These are phyloP conservation scores for Fistulinella prunicolor DNA, from an alignment of 768 basidiomycete species.

Conservation along the genomic window DNA sequence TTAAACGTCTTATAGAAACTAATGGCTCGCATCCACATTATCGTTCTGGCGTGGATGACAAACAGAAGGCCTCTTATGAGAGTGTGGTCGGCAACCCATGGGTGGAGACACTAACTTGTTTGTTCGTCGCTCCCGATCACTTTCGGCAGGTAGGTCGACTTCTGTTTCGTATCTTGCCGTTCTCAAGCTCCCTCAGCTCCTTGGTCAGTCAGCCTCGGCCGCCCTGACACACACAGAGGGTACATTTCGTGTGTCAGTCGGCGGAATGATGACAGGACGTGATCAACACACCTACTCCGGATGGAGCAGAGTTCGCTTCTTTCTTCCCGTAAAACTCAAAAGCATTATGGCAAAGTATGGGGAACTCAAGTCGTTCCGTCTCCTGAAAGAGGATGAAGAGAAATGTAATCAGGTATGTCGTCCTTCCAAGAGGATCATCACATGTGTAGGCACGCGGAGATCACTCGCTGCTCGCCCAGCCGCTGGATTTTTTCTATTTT, in stretches of 20 bases:
- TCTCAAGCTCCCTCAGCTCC: slow-evolving; percentile 38
- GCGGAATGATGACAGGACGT: slow-evolving; percentile 16
- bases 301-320: slow-evolving; percentile 25
- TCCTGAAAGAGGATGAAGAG: slow-evolving; percentile 25
- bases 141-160: slow-evolving; percentile 40
- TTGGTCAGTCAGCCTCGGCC: slow-evolving; percentile 45
- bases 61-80: slow-evolving; percentile 5
- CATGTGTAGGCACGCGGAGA: neutral
- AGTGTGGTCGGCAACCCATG: slow-evolving; percentile 11
- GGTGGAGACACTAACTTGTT: slow-evolving; percentile 36
- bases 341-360: slow-evolving; percentile 30
- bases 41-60: slow-evolving; percentile 3
- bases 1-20: slow-evolving; percentile 39
- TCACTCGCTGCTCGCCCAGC: slow-evolving; percentile 4
- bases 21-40: slow-evolving; percentile 9
- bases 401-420: slow-evolving; percentile 29
- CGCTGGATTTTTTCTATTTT: slow-evolving; percentile 1
- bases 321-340: slow-evolving; percentile 30
- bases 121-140: slow-evolving; percentile 45
- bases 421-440: neutral
- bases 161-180: slow-evolving; percentile 1
- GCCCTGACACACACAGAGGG: slow-evolving; percentile 54
- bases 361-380: slow-evolving; percentile 29
- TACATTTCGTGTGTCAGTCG: slow-evolving; percentile 48
- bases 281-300: slow-evolving; percentile 23